Evolutionary conservation across 768 basidiomycete genomes (phyloP).

Genomic region (Gymnopilus junonius): DNA sequence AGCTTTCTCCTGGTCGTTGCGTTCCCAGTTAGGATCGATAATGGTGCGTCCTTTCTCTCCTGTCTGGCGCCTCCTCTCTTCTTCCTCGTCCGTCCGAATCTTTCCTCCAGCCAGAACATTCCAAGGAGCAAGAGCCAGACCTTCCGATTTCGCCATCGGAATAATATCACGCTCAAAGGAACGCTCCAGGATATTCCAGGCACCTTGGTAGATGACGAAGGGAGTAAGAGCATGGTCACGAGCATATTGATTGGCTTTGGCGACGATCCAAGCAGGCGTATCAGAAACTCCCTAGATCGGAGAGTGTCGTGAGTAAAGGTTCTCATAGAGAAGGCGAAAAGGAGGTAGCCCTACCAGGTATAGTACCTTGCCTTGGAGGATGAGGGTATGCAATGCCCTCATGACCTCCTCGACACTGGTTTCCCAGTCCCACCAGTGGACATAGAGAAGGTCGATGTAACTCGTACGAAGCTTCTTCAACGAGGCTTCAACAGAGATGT

Average conservation of each 20-base stretch:
- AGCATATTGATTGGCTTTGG: slow-evolving; percentile 55
- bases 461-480: slow-evolving; percentile 50
- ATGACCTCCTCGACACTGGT: slow-evolving; percentile 62
- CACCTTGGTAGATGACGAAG: slow-evolving; percentile 59
- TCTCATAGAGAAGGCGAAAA: neutral
- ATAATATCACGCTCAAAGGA: slow-evolving; percentile 61
- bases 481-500: slow-evolving; percentile 44
- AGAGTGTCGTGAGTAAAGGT: neutral
- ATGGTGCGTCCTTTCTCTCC: slow-evolving; percentile 45
- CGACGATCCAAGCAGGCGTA: slow-evolving; percentile 53
- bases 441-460: slow-evolving; percentile 52
- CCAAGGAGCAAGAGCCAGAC: slow-evolving; percentile 39
- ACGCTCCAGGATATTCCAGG: slow-evolving; percentile 47
- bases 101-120: slow-evolving; percentile 43
- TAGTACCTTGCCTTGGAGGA: slow-evolving; percentile 55
- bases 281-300: slow-evolving; percentile 41
- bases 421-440: slow-evolving; percentile 57
- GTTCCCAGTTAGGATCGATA: slow-evolving; percentile 42
- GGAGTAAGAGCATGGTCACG: slow-evolving; percentile 51
- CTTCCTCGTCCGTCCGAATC: slow-evolving; percentile 57
- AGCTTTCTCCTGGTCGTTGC: slow-evolving; percentile 46
- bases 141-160: slow-evolving; percentile 47
- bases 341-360: slow-evolving; percentile 35
- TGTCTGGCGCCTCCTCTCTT: slow-evolving; percentile 26
- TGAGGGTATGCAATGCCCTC: slow-evolving; percentile 51